Percentiles rank a stretch among this genome's conserved stretches.
Conservation (phyloP, 805 yeast genomes). For the Saturnispora hagleri region DNA sequence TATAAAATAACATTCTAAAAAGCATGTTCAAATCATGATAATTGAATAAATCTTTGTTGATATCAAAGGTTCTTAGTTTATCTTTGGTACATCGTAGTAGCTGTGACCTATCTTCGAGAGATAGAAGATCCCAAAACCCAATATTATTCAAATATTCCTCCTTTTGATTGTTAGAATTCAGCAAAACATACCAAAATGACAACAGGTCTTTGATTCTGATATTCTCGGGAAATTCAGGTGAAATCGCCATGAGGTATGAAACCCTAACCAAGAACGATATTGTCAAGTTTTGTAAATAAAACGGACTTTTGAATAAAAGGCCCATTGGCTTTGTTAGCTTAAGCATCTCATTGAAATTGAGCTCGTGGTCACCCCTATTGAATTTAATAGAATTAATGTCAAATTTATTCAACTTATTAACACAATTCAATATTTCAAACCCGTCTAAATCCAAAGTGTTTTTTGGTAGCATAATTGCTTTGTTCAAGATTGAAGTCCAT, state of each 20-base stretch:
- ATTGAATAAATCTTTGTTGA: not conserved
- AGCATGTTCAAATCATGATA: constrained; percentile 3
- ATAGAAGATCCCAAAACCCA: constrained; percentile 11
- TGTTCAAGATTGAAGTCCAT: not conserved
- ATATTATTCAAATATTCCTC: not conserved
- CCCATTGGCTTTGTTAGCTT: not conserved
- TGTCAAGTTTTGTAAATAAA: constrained; percentile 3
- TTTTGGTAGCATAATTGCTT: not conserved
- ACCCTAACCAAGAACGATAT: constrained; percentile 1
- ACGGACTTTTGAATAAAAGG: not conserved
- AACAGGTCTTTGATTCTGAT: not conserved
- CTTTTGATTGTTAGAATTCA: not conserved
- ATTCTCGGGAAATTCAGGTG: constrained; percentile 4
- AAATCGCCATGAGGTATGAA: constrained; percentile 1
- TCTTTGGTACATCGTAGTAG: not conserved
- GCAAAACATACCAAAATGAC: constrained; percentile 4
- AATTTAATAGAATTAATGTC: not conserved
- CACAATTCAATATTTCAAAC: constrained; percentile 1
- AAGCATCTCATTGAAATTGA: not conserved
- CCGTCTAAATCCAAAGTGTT: not conserved
- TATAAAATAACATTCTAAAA: constrained; percentile 6
- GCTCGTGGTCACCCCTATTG: not conserved
- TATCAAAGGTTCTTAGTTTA: not conserved
- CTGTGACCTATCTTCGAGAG: not conserved
- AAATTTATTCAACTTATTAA: not conserved